phyloP scores from a whole-genome alignment of 2,329 filamentous ascomycete species.

The Calonectria naviculata region DNA sequence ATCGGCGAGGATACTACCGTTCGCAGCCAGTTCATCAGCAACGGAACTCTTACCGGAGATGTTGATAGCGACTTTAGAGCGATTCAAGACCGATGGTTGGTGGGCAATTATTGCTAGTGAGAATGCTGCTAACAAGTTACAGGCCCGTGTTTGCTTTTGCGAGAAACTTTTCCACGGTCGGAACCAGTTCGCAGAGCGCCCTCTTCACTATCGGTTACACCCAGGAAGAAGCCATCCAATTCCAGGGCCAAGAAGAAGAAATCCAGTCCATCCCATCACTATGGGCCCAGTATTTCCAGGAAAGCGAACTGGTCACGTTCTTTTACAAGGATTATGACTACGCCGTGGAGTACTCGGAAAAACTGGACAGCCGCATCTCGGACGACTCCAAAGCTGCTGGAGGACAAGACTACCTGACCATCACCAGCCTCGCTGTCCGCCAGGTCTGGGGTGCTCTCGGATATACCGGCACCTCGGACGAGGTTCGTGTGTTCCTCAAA shows the following conservation, averaged over 20 bases:
- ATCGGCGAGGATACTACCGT: conserved; percentile 74
- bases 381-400: conserved; percentile 73
- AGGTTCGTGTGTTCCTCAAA: conserved; percentile 85
- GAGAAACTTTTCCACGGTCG: conserved; percentile 65
- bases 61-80: conserved; percentile 71
- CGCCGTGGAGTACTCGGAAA: conserved; percentile 66
- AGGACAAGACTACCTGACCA: conserved; percentile 78
- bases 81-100: conserved; percentile 54
- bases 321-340: conserved; percentile 80
- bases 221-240: conserved; percentile 82
- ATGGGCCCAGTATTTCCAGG: conserved; percentile 79
- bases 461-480: conserved; percentile 75
- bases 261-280: conserved; percentile 72
- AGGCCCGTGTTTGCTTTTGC: conserved; percentile 82
- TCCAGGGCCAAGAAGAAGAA: conserved; percentile 74
- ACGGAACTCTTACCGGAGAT: conserved; percentile 70
- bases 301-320: conserved; percentile 73
- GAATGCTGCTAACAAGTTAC: background rate
- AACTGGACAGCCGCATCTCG: conserved; percentile 78
- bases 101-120: background rate
- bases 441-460: conserved; percentile 83
- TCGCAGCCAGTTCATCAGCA: conserved; percentile 72
- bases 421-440: conserved; percentile 80
- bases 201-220: conserved; percentile 83
- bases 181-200: conserved; percentile 51